These are phyloP conservation scores for Ramalina intermedia DNA, from an alignment of 495 filamentous ascomycete species.

Conservation along the genomic window DNA sequence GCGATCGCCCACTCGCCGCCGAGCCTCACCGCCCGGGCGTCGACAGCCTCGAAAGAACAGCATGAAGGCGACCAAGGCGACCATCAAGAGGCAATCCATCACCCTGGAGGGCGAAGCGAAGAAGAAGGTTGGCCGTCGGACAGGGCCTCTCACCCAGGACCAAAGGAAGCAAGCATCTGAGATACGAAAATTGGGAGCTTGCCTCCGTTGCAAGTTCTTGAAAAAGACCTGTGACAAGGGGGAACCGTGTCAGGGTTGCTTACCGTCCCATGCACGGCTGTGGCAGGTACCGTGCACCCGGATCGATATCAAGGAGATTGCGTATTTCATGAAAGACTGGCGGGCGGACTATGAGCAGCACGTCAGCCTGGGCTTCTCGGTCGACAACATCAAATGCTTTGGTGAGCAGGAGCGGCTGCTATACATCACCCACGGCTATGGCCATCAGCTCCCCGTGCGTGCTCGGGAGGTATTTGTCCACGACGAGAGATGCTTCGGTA, in stretches of 20 bases:
- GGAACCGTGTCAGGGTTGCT: conserved; percentile 83
- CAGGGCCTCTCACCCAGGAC: conserved; percentile 78
- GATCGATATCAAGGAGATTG: conserved; percentile 94
- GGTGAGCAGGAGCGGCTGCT: conserved; percentile 62
- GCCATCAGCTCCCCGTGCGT: conserved; percentile 72
- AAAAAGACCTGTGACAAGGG: conserved; percentile 98
- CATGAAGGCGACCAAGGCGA: conserved; percentile 64
- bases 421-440: conserved; percentile 82
- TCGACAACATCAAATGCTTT: conserved; percentile 88
- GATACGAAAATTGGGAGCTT: conserved; percentile 82
- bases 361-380: conserved; percentile 67
- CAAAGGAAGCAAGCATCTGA: conserved; percentile 89
- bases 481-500: conserved; percentile 79
- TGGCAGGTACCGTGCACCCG: conserved; percentile 94
- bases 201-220: conserved; percentile 90
- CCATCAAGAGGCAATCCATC: conserved; percentile 58
- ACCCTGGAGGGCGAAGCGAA: conserved; percentile 61
- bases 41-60: conserved; percentile 61
- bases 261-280: conserved; percentile 78
- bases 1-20: conserved; percentile 42
- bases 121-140: conserved; percentile 78
- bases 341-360: conserved; percentile 88
- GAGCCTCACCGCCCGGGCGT: conserved; percentile 50
- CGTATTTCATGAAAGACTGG: conserved; percentile 97
- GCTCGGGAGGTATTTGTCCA: conserved; percentile 82